phyloP scores from a whole-genome alignment of 1,284 basidiomycete species.

The Pyrrhoderma noxium region DNA sequence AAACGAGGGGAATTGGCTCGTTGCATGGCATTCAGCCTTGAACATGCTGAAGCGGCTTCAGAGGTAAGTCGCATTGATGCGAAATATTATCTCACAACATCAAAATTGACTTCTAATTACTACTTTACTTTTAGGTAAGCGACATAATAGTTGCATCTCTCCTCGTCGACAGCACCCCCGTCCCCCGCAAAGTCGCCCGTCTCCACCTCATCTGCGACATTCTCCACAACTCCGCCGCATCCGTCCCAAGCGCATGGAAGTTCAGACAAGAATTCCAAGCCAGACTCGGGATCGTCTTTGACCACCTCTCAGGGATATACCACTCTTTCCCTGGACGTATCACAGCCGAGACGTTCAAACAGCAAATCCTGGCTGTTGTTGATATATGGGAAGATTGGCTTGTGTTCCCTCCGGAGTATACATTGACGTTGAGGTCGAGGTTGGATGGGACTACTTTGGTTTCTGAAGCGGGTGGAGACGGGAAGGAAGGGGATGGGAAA shows the following conservation, averaged over 20 bases:
- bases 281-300: conserved; percentile 82
- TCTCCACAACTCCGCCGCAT: conserved; percentile 89
- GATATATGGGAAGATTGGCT: conserved; percentile 98
- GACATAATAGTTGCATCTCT: conserved; percentile 83
- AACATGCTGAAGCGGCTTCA: conserved; percentile 89
- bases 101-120: conserved; percentile 8
- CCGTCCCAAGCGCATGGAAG: conserved; percentile 88
- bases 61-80: no score
- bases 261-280: conserved; percentile 89
- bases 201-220: conserved; percentile 96
- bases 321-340: conserved; percentile 88
- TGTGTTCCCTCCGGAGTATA: conserved; percentile 81
- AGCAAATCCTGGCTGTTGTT: conserved; percentile 77
- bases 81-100: background rate
- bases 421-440: conserved; percentile 59
- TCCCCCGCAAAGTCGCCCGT: conserved; percentile 92
- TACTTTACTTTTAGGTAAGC: conserved; percentile 48
- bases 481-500: conserved; percentile 28
- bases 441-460: conserved; percentile 54
- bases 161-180: conserved; percentile 79
- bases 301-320: conserved; percentile 89
- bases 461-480: conserved; percentile 26
- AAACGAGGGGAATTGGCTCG: conserved; percentile 87
- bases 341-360: conserved; percentile 90
- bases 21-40: conserved; percentile 92